Conservation (phyloP, 306 rosid genomes). For the Prunus salicina region DNA sequence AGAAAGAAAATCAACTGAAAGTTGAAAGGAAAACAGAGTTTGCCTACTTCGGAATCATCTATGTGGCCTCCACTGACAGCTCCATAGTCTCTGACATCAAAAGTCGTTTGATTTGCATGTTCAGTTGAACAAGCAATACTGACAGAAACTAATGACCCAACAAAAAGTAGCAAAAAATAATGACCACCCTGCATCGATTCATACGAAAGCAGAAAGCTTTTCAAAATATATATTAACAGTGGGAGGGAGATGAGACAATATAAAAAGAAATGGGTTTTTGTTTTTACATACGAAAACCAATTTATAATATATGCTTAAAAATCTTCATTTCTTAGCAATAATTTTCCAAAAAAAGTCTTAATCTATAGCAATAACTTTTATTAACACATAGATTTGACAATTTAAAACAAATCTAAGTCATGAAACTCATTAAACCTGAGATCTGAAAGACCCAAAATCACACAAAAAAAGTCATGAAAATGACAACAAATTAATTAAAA, state of each 20-base stretch:
- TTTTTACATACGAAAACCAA: not conserved
- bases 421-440: not conserved
- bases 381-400: not conserved
- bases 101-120: not conserved
- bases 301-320: not conserved
- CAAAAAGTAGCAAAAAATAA: not conserved
- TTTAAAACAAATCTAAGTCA: not conserved
- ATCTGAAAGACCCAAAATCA: not conserved
- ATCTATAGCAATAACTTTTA: not conserved
- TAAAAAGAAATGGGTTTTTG: not conserved
- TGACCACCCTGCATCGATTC: conserved; percentile 19
- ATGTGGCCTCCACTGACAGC: conserved; percentile 25
- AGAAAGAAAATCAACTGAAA: not conserved
- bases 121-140: not conserved
- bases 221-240: not conserved
- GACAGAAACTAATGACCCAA: conserved; percentile 19
- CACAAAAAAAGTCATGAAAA: too few relatives aligned
- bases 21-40: not conserved
- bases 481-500: not conserved
- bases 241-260: not conserved
- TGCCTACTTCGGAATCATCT: conserved; percentile 25
- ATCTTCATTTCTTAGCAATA: not conserved
- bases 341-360: not conserved
- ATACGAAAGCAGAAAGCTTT: not conserved
- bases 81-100: conserved; percentile 33